Percentiles rank a stretch among this genome's conserved stretches.
These are phyloP conservation scores for Sporormia fimetaria DNA, from an alignment of 495 filamentous ascomycete species.

Conservation along the genomic window DNA sequence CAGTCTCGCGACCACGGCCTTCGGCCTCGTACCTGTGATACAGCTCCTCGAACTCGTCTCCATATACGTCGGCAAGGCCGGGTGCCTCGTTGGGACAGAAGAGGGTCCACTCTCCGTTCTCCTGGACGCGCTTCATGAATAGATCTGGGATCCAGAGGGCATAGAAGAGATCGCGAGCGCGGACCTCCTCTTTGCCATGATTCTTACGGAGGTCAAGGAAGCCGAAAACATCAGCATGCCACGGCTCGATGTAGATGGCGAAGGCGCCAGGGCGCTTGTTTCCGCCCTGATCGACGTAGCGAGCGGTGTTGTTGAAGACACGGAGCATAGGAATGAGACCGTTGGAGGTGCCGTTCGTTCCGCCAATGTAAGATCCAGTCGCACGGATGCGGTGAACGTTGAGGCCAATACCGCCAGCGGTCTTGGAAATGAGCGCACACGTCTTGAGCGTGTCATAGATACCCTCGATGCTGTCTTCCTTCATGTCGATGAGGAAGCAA, in stretches of 20 bases:
- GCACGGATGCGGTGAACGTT: slow-evolving; percentile 94
- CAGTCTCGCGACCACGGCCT: slow-evolving; percentile 72
- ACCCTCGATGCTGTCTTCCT: slow-evolving; percentile 96
- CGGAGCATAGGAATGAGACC: slow-evolving; percentile 96
- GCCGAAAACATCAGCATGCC: slow-evolving; percentile 95
- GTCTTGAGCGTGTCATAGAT: slow-evolving; percentile 99
- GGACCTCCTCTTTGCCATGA: slow-evolving; percentile 95
- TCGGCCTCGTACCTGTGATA: slow-evolving; percentile 89
- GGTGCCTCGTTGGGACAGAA: slow-evolving; percentile 96
- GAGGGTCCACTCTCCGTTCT: slow-evolving; percentile 89
- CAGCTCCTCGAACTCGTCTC: slow-evolving; percentile 90
- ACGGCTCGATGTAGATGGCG: slow-evolving; percentile 98
- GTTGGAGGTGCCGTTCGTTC: slow-evolving; percentile 95
- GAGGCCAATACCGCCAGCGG: slow-evolving; percentile 90
- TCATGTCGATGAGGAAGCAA: slow-evolving; percentile 97
- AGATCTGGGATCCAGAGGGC: slow-evolving; percentile 97
- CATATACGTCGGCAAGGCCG: slow-evolving; percentile 90
- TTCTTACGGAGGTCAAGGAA: slow-evolving; percentile 98
- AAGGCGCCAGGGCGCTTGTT: slow-evolving; percentile 99
- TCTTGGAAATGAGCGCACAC: slow-evolving; percentile 99
- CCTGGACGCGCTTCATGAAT: slow-evolving; percentile 98
- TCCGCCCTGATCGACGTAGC: slow-evolving; percentile 97
- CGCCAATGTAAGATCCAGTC: slow-evolving; percentile 92
- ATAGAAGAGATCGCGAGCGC: slow-evolving; percentile 94
- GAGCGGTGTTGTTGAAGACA: slow-evolving; percentile 97